Base-by-base conservation (phyloP, 495 filamentous ascomycete species). In the Penicillium flavigenum region DNA sequence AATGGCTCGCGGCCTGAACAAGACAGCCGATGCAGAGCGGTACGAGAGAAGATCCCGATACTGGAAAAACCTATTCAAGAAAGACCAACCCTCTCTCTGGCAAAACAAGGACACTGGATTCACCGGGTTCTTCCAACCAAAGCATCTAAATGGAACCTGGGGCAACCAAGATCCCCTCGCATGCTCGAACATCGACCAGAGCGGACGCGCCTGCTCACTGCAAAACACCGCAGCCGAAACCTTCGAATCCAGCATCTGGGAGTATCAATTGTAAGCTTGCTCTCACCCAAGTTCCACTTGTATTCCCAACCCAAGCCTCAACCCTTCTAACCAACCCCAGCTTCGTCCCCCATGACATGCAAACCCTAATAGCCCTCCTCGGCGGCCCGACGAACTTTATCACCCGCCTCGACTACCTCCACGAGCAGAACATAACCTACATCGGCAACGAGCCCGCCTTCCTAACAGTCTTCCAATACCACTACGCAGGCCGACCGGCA, bases 381-480 rank as follows among this genome's bases (percentile, higher is more conserved):
- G 87, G 88, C 12, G 89, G 89, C 0, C 68, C 77, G 1, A 61
- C 74, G 3, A 69, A 63, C 26, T 91, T 91, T 63, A 70, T 79
- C 3, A 63, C 76, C n/a, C 81, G 88, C 2, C 81, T 92, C 2
- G 81, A 88, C 60, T 89, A 67, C 84, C 85, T 76, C 63, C 78
- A 76, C 75, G 81, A 63, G 72, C 72, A 56, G 59, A 77, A 55
- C 66, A 81, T 75, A 60, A 77, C 75, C 20, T 85, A 90, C 67
- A 84, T 86, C 0, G 85, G 83, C 26, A 90, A 91, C 70, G 86
- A 90, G 67, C 88, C 87, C 11, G 74, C 78, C 47, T 90, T 92
- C 69, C 78, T 81, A 0, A 84, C 84, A 0, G 85, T 87, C 16
- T 91, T 86, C 63, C 82, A 90, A 46, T 91, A 87, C 72, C 86